Evolutionary conservation across 768 basidiomycete genomes (phyloP).

Genomic region (Fibroporia radiculosa): DNA sequence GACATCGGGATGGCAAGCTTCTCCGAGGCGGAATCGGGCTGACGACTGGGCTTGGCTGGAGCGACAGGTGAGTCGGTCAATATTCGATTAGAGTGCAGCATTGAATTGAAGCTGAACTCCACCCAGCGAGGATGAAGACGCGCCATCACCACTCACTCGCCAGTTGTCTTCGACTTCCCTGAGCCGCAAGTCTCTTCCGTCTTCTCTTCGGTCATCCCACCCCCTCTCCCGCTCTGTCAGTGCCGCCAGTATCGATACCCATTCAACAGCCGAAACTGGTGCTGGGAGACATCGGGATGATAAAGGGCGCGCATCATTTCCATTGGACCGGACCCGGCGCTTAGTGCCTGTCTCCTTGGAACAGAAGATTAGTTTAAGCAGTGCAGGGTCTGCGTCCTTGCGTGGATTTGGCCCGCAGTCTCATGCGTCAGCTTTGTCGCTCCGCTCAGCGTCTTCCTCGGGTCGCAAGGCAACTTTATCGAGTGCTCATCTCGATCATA

Average conservation of each 20-base stretch:
- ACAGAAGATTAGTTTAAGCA: slow-evolving; percentile 9
- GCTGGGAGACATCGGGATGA: background rate
- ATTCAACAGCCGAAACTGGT: background rate
- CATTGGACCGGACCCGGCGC: background rate
- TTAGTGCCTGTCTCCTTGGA: background rate
- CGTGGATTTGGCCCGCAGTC: slow-evolving; percentile 7
- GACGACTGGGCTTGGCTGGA: slow-evolving; percentile 36
- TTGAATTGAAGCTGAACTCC: too few relatives aligned
- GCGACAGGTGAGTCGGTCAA: slow-evolving; percentile 24
- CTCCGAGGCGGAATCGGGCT: slow-evolving; percentile 31
- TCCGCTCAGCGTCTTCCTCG: slow-evolving; percentile 10
- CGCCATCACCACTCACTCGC: slow-evolving; percentile 29
- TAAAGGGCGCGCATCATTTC: background rate
- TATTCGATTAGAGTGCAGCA: too few relatives aligned
- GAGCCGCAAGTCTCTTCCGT: slow-evolving; percentile 16
- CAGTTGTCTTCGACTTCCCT: slow-evolving; percentile 24
- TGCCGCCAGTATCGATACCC: slow-evolving; percentile 10
- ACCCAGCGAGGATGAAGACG: slow-evolving; percentile 33
- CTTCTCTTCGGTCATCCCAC: slow-evolving; percentile 9
- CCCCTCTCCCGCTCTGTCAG: slow-evolving; percentile 22
- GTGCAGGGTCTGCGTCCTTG: slow-evolving; percentile 10
- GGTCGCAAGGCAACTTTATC: slow-evolving; percentile 5
- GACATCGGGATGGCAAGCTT: slow-evolving; percentile 32
- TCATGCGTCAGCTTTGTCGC: slow-evolving; percentile 13
- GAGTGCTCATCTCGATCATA: slow-evolving; percentile 7